A percentile compares a stretch with the other conserved stretches of the same genome.
Conservation (phyloP, 495 filamentous ascomycete genomes). For the Aspergillus biplanus region DNA sequence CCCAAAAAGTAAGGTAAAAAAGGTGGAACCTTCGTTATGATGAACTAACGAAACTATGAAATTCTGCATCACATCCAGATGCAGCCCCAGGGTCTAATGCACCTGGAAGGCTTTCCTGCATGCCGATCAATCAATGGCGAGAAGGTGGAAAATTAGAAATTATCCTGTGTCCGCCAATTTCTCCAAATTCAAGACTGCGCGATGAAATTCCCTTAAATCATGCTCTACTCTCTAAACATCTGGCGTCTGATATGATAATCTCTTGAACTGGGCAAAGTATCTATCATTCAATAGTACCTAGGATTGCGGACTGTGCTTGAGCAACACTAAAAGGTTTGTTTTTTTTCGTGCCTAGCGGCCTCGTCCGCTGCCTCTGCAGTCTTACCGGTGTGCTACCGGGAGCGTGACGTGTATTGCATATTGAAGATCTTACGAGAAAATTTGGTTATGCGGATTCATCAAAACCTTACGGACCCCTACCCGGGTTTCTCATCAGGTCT, state of each 20-base stretch:
- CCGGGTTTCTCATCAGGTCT: neutral
- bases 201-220: no score
- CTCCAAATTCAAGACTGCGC: no score
- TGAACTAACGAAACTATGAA: neutral
- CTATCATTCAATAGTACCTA: neutral
- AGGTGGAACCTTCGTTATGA: neutral
- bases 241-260: neutral
- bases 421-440: neutral
- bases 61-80: neutral
- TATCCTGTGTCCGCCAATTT: no score
- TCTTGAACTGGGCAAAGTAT: neutral
- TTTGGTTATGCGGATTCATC: neutral
- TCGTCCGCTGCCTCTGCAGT: neutral
- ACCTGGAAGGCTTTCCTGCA: neutral
- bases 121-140: neutral
- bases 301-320: neutral
- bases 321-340: neutral
- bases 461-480: neutral
- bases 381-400: neutral
- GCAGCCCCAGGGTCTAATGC: neutral
- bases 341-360: neutral
- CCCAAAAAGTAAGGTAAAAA: neutral
- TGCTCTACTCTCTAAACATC: neutral
- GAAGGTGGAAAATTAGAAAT: no score
- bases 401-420: constrained; percentile 25